Conservation (phyloP, 345 rosid genomes). For the Erysimum cheiranthoides region DNA sequence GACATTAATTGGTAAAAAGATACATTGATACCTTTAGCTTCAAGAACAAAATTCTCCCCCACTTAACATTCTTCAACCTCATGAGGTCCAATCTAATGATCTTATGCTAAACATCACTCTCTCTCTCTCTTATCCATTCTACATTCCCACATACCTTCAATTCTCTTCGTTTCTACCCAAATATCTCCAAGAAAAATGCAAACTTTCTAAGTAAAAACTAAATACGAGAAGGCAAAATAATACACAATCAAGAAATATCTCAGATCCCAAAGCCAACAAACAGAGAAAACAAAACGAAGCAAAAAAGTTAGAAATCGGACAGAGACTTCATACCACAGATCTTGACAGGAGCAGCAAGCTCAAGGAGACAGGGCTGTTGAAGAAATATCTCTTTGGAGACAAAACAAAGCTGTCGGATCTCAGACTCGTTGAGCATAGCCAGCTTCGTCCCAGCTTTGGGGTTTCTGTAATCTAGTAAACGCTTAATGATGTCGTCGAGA, state of each 20-base stretch:
- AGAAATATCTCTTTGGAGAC: constrained; percentile 70
- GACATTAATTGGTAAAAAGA: background rate
- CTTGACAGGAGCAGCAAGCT: constrained; percentile 86
- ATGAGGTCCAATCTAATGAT: constrained; percentile 2
- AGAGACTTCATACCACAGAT: constrained; percentile 64
- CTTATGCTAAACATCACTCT: background rate
- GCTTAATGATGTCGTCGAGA: constrained; percentile 42
- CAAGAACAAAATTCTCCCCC: background rate
- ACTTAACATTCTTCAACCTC: constrained; percentile 6
- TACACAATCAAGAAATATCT: constrained; percentile 8
- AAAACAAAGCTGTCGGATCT: constrained; percentile 80
- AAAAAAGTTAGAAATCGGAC: background rate
- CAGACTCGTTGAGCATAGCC: constrained; percentile 72
- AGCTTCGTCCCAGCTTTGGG: constrained; percentile 54
- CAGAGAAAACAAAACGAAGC: background rate
- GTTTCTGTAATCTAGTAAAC: constrained; percentile 35
- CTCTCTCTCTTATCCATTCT: background rate
- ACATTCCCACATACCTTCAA: constrained; percentile 15
- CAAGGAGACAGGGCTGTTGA: constrained; percentile 81
- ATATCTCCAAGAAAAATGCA: background rate
- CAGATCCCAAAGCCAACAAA: constrained; percentile 26
- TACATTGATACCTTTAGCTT: background rate
- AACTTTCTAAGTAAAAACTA: background rate
- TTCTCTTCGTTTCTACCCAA: background rate
- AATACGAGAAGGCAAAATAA: background rate